phyloP scores from a whole-genome alignment of 1,284 basidiomycete genomes.

The Leccinum laetum region DNA sequence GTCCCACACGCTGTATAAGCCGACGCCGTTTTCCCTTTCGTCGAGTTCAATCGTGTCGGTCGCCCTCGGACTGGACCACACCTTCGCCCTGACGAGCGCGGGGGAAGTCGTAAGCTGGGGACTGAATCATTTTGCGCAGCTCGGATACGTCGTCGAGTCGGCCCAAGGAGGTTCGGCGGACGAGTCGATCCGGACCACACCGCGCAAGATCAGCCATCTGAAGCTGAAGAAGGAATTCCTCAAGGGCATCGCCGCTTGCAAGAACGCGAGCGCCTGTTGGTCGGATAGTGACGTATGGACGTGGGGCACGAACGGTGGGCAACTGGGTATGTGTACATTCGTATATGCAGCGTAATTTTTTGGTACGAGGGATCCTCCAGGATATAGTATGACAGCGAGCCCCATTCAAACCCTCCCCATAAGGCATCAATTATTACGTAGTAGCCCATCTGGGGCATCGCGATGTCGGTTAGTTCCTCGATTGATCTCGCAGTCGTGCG shows the following conservation, averaged over 20 bases:
- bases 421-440: constrained; percentile 76
- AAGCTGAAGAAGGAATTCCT: constrained; percentile 78
- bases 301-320: constrained; percentile 96
- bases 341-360: background rate
- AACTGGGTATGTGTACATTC: constrained; percentile 65
- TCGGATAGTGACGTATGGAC: constrained; percentile 87
- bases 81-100: constrained; percentile 76
- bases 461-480: constrained; percentile 60
- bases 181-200: constrained; percentile 73
- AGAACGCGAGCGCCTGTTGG: constrained; percentile 90
- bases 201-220: constrained; percentile 71
- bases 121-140: constrained; percentile 82
- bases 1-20: constrained; percentile 79
- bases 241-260: constrained; percentile 85
- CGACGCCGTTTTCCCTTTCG: constrained; percentile 58
- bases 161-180: constrained; percentile 36
- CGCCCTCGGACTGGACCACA: constrained; percentile 94
- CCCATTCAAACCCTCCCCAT: constrained; percentile 83
- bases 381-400: constrained; percentile 75
- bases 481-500: constrained; percentile 5
- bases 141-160: constrained; percentile 86
- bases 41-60: constrained; percentile 57
- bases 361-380: constrained; percentile 33
- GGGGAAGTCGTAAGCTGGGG: constrained; percentile 95
- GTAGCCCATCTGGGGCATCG: constrained; percentile 67